Evolutionary conservation across 108 stramenopile genomes (phyloP), one percentile per base, ranked within the genome.

Genomic region (Cyclotella atomus): DNA sequence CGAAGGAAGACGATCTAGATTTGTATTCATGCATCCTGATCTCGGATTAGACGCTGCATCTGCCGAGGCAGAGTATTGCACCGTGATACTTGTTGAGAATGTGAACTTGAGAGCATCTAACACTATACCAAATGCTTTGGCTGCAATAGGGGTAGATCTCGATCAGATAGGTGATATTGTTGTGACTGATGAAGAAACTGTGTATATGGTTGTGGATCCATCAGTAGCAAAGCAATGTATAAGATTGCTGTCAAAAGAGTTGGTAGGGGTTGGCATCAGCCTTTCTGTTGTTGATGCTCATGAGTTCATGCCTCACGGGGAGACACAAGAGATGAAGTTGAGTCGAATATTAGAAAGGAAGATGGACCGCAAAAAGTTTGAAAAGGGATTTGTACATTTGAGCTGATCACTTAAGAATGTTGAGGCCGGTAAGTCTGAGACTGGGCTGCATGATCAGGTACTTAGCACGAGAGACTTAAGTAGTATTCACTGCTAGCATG

Each of bases 121-220:
- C 28, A 63, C 81, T 2, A 47, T 77, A 32, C 77, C 81, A 0
- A 61, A 82, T 47, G 76, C 77, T 10, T 30, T 82, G 25, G 59
- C 81, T 45, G 56, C 55, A 2, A 82, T 82, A 30, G 81, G 81
- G 0, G 38, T 82, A 1, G 3, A 65, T 46, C 66, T 82, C 1
- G 81, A 82, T 20, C 20, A 77, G 24, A 72, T 82, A 15, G 81
- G 81, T n/a, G 81, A 82, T 68, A 60, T 82, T 38, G 71, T 82
- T 33, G 41, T 68, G 0, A 45, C 43, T 4, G 59, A 77, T 36
- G 35, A 52, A 29, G 41, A 56, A 7, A 73, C 49, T 15, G 74
- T 75, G 0, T 76, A 74, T 63, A 32, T 82, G 54, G 81, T 79
- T 17, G 71, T 82, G 12, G 71, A 67, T 49, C 81, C 81, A 6